These are phyloP conservation scores for Tylopilus subfusipes DNA, from an alignment of 768 basidiomycete species.

Conservation along the genomic window DNA sequence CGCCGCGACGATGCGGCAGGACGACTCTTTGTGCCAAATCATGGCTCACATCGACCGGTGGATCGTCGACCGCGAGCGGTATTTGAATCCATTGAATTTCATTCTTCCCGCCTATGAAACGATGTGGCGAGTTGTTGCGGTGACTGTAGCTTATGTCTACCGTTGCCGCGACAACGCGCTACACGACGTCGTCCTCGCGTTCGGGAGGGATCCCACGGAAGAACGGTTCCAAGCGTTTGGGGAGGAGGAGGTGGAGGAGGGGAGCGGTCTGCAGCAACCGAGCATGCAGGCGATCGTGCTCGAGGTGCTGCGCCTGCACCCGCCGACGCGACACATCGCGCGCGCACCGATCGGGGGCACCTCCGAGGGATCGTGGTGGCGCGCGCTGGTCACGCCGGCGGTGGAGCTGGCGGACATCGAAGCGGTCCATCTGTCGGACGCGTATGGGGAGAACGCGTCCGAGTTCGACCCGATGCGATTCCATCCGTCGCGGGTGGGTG, in stretches of 20 bases:
- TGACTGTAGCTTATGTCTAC: slow-evolving; percentile 35
- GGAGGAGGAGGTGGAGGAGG: slow-evolving; percentile 13
- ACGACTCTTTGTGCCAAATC: slow-evolving; percentile 31
- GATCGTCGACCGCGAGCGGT: slow-evolving; percentile 29
- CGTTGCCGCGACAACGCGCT: slow-evolving; percentile 22
- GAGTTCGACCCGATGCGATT: slow-evolving; percentile 44
- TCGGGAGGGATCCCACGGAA: slow-evolving; percentile 25
- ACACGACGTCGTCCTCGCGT: slow-evolving; percentile 23
- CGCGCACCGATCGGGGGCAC: slow-evolving; percentile 4
- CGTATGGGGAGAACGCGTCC: slow-evolving; percentile 33
- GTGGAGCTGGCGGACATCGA: slow-evolving; percentile 27
- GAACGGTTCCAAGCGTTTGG: slow-evolving; percentile 14
- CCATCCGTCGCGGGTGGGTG: slow-evolving; percentile 26
- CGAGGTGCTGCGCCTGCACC: slow-evolving; percentile 31
- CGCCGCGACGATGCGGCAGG: slow-evolving; percentile 8
- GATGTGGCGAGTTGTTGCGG: slow-evolving; percentile 59
- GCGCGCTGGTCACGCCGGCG: neutral
- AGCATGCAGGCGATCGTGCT: slow-evolving; percentile 25
- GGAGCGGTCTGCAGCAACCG: neutral
- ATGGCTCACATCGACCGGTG: slow-evolving; percentile 34
- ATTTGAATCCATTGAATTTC: slow-evolving; percentile 44
- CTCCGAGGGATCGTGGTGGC: slow-evolving; percentile 15
- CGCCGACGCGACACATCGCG: slow-evolving; percentile 24
- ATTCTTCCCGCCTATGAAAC: slow-evolving; percentile 63
- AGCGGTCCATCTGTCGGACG: slow-evolving; percentile 14